Evolutionary conservation across 2,329 filamentous ascomycete genomes (phyloP).

Genomic region (Aureobasidium leucospermi): DNA sequence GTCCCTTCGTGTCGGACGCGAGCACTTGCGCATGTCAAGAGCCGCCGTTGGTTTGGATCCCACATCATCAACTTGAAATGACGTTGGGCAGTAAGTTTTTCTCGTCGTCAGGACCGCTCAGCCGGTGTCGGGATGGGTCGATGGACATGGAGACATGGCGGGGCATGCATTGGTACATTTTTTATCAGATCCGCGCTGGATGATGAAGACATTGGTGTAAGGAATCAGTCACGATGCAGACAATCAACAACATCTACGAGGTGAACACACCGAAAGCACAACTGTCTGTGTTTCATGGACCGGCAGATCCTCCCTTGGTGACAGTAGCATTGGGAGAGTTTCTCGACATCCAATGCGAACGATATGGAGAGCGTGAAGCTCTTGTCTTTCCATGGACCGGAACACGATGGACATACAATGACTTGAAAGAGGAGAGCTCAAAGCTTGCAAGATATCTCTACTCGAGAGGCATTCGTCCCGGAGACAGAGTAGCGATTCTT

Average conservation of each 20-base stretch:
- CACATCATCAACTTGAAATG: constrained; percentile 1
- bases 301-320: constrained; percentile 60
- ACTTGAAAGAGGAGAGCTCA: constrained; percentile 33
- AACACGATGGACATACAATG: constrained; percentile 59
- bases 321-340: constrained; percentile 67
- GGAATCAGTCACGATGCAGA: constrained; percentile 9
- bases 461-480: constrained; percentile 57
- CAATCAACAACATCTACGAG: constrained; percentile 10
- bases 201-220: constrained; percentile 6
- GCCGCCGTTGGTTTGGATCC: background rate
- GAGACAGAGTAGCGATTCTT: constrained; percentile 69
- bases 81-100: background rate
- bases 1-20: background rate
- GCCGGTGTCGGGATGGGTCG: constrained; percentile 5
- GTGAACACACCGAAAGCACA: constrained; percentile 2
- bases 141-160: background rate
- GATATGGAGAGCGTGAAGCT: constrained; percentile 59
- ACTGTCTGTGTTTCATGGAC: constrained; percentile 57
- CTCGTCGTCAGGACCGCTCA: background rate
- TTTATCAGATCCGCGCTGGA: constrained; percentile 12
- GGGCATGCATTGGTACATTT: constrained; percentile 11
- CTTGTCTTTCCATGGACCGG: constrained; percentile 70
- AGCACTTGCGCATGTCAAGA: background rate
- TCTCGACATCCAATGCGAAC: constrained; percentile 61
- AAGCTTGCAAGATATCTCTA: constrained; percentile 44